Evolutionary conservation across 345 rosid species (phyloP), one percentile per base, ranked within the genome.

Genomic region (Populus pruinosa): DNA sequence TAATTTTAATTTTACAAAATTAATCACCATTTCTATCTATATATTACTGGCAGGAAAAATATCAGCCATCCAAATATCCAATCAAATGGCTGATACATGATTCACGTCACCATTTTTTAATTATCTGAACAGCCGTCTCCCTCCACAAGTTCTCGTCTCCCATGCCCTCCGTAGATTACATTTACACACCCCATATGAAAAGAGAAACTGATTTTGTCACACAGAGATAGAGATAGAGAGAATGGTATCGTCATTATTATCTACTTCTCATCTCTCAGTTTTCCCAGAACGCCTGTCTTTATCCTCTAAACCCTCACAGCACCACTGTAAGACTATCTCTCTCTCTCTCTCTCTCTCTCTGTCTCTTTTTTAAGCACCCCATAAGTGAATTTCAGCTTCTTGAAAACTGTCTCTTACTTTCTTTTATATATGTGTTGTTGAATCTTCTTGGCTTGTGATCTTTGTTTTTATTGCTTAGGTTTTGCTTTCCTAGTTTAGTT

Each of bases 191-290:
- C 50, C 18, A 13, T 47, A 47, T 47, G 11, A 47, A 13, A 44
- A 47, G 5, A 12, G 50, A 47, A 14, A 10, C 44, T 47, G 50
- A 3, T 47, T 14, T 47, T 13, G 17, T 47, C 5, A 47, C 1
- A 74, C 17, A 66, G 76, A 36, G 64, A 35, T 5, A 44, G 64
- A 71, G 56, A 55, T 38, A 35, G 71, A 62, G 50, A 10, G 1
- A 21, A 78, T 78, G 81, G 72, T 73, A 39, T 78, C 76, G 33
- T 77, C 74, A 12, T 62, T 81, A 55, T 73, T 81, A 70, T 81
- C 84, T 70, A n/a, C 36, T 76, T 76, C 81, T 72, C 81, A 74
- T 64, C 80, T 81, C 77, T 83, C 85, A 2, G 77, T 83, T 29
- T 53, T 82, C 35, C 86, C 86, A 0, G 84, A 69, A 4, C 83